Base-by-base conservation (phyloP, 148 eudicot genomes). In the Amaranthus palmeri region DNA sequence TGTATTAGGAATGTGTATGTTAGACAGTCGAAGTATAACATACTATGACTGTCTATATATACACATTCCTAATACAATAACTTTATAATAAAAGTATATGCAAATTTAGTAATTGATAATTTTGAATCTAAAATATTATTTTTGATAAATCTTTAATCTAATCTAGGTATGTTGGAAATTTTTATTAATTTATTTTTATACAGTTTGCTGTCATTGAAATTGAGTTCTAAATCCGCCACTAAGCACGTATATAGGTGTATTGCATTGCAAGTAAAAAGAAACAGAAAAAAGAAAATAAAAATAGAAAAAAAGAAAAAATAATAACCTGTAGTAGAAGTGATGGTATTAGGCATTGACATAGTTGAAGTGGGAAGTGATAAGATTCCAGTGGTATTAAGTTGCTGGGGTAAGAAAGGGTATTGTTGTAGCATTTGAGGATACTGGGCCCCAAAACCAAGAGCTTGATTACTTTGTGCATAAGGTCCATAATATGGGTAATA, bases 361-460 rank as follows among this genome's bases (percentile, higher is more conserved):
- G 70, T 43, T 48, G 86, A 76, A 76, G 86, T 73, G 67, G 88
- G 88, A 50, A 78, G 86, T 5, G 86, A 73, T 63, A 80, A 76
- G 80, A 85, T 82, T 5, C 78, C 80, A 59, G 65, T 18, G 40
- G 86, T 76, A 74, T 58, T 67, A 48, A 67, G 74, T 41, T 68
- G 82, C 10, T 68, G 86, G 63, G 84, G 82, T 61, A 83, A 54
- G 54, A 74, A 77, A 59, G 85, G 80, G 82, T 83, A 83, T 67
- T 78, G 84, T 68, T 85, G 86, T 68, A 80, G 69, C 86, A 83
- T 83, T 7, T 78, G 84, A 25, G 78, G 80, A 25, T 80, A 73
- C 46, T 85, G 88, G 72, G 73, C 78, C 73, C 88, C 88, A 83
- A 55, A 80, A 44, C 79, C 77, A 70, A 79, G 83, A 55, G 63